Evolutionary conservation across 2,329 filamentous ascomycete genomes (phyloP), one percentile per base, ranked within the genome.

Genomic region (Aureobasidium leucospermi): DNA sequence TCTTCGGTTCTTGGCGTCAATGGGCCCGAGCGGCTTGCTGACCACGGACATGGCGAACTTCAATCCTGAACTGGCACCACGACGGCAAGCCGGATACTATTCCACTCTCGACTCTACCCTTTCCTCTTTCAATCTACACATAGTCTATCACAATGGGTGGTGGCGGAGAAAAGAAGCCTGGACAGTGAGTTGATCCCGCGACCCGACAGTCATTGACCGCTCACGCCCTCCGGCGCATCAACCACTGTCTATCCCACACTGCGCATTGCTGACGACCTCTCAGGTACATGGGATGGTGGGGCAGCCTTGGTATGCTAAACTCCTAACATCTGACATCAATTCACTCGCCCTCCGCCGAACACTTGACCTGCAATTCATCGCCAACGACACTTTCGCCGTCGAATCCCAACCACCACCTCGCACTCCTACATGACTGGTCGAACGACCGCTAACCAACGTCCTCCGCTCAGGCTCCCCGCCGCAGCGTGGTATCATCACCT

Each of bases 221-320:
- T 29, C 46, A 42, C 36, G 11, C 36, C 29, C 29, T 51, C 46
- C 41, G 47, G 48, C 49, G 34, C 38, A 47, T 46, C 55, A 23
- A 34, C 19, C 9, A 45, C 15, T 10, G 28, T 45, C 39, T 23
- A 23, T 28, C 16, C 23, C 2, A 28, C 34, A 60, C n/a, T 13
- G 39, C 51, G 51, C 51, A 49, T 55, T 48, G 61, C 69, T 74
- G 62, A 75, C 65, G 31, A 29, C 58, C 62, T 62, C 19, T 64
- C 68, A 92, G 89, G 73, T 91, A 79, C 75, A 77, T 92, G 61
- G 89, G 89, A 67, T 76, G 76, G 74, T 93, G 88, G 87, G 89
- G 89, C 70, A 77, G 79, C 69, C 77, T 92, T 65, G 88, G 88
- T 90, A 83, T 79, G 85, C 47, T 31, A 31, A 39, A 11, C 29